Conservation (phyloP, 2,329 filamentous ascomycete genomes). For the Pleomassaria siparia region DNA sequence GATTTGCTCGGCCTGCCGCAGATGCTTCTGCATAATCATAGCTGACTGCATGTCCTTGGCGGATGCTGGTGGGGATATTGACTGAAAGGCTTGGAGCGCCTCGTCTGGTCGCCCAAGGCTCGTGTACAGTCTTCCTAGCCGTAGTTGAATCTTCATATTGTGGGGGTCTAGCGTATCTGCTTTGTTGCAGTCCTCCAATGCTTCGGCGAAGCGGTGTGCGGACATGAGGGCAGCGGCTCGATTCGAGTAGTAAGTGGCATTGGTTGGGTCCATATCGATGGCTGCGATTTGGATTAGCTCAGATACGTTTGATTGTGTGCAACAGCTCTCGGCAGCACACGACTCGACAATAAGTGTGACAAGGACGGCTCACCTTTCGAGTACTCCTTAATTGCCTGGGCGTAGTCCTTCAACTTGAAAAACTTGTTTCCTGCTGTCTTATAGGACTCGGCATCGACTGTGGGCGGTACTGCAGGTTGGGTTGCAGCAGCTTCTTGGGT, state of each 20-base stretch:
- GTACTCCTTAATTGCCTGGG: slow-evolving; percentile 87
- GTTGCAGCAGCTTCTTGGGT: slow-evolving; percentile 35
- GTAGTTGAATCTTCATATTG: slow-evolving; percentile 85
- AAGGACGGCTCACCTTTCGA: slow-evolving; percentile 72
- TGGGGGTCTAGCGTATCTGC: slow-evolving; percentile 81
- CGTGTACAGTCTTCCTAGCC: slow-evolving; percentile 87
- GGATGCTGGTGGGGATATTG: slow-evolving; percentile 77
- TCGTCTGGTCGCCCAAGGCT: slow-evolving; percentile 83
- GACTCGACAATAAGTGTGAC: slow-evolving; percentile 10
- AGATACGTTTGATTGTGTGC: slow-evolving; percentile 17
- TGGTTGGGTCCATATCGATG: slow-evolving; percentile 81
- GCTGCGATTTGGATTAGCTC: slow-evolving; percentile 57
- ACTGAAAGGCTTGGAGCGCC: slow-evolving; percentile 77
- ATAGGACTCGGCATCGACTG: slow-evolving; percentile 83
- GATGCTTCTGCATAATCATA: slow-evolving; percentile 79
- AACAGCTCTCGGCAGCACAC: slow-evolving; percentile 18
- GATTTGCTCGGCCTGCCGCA: slow-evolving; percentile 77
- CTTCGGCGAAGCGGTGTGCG: slow-evolving; percentile 74
- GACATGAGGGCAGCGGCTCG: slow-evolving; percentile 93
- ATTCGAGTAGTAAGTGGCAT: slow-evolving; percentile 90
- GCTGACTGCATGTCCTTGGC: slow-evolving; percentile 85
- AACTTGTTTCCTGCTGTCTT: slow-evolving; percentile 94
- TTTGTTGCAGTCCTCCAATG: slow-evolving; percentile 81
- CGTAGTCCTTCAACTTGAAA: slow-evolving; percentile 93
- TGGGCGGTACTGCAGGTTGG: slow-evolving; percentile 44